A percentile compares a stretch with the other conserved stretches of the same genome.
phyloP scores from a whole-genome alignment of 176 grass and related monocot species.

The Urochloa ruziziensis region DNA sequence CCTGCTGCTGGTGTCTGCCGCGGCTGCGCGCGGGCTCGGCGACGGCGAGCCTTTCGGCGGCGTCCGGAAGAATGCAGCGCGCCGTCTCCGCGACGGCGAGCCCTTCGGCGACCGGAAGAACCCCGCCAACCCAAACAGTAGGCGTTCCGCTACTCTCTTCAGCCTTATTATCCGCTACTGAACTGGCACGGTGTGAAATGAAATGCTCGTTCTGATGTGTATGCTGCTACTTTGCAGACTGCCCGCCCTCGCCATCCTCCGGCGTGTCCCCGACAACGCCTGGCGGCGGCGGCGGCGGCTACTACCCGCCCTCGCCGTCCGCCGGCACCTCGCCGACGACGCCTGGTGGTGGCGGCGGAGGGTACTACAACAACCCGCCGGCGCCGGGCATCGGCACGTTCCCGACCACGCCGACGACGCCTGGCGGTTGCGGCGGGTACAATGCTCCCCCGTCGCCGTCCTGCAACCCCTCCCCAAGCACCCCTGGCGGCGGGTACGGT shows the following conservation, averaged over 20 bases:
- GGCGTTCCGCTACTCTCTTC: background rate
- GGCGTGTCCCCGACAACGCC: conserved; percentile 5
- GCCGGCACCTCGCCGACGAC: conserved; percentile 16
- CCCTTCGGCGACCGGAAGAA: conserved; percentile 34
- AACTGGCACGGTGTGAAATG: background rate
- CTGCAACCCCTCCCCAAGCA: conserved; percentile 7
- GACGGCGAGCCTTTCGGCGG: background rate
- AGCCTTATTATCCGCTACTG: background rate
- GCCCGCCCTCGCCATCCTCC: background rate
- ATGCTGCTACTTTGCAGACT: background rate
- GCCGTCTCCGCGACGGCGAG: background rate
- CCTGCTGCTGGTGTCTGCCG: conserved; percentile 12
- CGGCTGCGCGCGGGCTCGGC: background rate
- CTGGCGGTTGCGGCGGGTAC: background rate
- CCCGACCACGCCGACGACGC: background rate
- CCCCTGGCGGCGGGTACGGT: background rate
- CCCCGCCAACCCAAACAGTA: conserved; percentile 7
- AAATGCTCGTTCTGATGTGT: background rate
- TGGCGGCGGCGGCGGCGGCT: background rate
- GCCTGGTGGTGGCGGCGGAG: background rate
- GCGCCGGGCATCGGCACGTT: conserved; percentile 9
- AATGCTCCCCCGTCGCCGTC: conserved; percentile 24
- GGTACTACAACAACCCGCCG: conserved; percentile 24
- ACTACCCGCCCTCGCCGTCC: conserved; percentile 29
- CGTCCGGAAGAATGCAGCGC: conserved; percentile 36